A percentile compares a stretch with the other conserved stretches of the same genome.
These are phyloP conservation scores for Dictyostelium purpureum DNA, from an alignment of 78 protist genomes.

Conservation along the genomic window DNA sequence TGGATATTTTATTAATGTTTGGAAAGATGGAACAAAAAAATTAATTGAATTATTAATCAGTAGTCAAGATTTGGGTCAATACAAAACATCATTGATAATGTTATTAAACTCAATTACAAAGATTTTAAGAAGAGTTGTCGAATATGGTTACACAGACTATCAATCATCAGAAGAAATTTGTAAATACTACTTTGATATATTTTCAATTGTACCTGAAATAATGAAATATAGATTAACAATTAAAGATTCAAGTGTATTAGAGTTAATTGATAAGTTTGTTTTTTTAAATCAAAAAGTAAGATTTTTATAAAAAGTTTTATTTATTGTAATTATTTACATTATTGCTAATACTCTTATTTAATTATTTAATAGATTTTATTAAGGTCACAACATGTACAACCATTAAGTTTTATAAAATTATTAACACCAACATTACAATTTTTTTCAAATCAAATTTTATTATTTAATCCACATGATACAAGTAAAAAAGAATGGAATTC, in stretches of 20 bases:
- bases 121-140: slow-evolving; percentile 47
- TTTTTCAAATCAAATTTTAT: slow-evolving; percentile 14
- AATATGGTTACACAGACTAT: slow-evolving; percentile 45
- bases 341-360: not conserved
- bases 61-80: not conserved
- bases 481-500: not conserved
- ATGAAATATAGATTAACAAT: not conserved
- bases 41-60: not conserved
- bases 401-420: slow-evolving; percentile 48
- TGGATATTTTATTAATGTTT: not conserved
- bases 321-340: not conserved
- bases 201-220: not conserved
- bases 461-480: slow-evolving; percentile 30
- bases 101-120: not conserved
- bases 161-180: slow-evolving; percentile 14
- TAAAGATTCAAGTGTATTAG: not conserved
- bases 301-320: not conserved
- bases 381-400: slow-evolving; percentile 15
- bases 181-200: not conserved
- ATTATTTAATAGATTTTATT: slow-evolving; percentile 8
- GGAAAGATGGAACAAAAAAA: not conserved
- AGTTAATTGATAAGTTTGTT: not conserved
- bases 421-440: slow-evolving; percentile 6
- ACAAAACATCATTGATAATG: not conserved
- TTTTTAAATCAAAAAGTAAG: slow-evolving; percentile 19